Evolutionary conservation across 2,329 filamentous ascomycete species (phyloP).

Genomic region (Teratosphaeriaceae sp.): DNA sequence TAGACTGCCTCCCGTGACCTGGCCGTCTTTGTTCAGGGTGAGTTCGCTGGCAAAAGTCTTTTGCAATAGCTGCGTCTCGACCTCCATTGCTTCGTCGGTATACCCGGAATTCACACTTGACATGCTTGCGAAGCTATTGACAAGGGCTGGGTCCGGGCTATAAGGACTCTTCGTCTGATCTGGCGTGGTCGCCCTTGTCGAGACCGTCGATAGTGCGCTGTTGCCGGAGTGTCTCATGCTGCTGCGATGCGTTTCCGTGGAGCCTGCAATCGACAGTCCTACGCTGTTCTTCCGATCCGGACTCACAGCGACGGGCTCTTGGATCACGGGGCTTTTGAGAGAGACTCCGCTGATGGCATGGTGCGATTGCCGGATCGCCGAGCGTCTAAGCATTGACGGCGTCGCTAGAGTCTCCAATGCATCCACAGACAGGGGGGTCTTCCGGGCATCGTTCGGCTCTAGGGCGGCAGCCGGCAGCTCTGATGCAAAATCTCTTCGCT

Average conservation of each 20-base stretch:
- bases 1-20: slow-evolving; percentile 87
- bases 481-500: slow-evolving; percentile 1
- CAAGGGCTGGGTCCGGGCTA: slow-evolving; percentile 47
- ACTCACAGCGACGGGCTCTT: slow-evolving; percentile 10
- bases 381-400: slow-evolving; percentile 3
- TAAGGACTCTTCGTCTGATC: slow-evolving; percentile 50
- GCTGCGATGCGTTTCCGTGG: slow-evolving; percentile 70
- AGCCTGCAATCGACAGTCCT: slow-evolving; percentile 68
- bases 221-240: slow-evolving; percentile 68
- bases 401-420: slow-evolving; percentile 2
- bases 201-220: slow-evolving; percentile 72
- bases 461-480: background rate
- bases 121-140: slow-evolving; percentile 58
- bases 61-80: slow-evolving; percentile 78
- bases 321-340: slow-evolving; percentile 10
- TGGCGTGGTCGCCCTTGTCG: slow-evolving; percentile 82
- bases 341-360: slow-evolving; percentile 9
- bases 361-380: slow-evolving; percentile 10
- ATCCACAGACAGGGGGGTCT: background rate
- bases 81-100: slow-evolving; percentile 71
- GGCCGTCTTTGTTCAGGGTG: slow-evolving; percentile 87
- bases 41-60: slow-evolving; percentile 89
- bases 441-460: background rate
- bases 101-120: slow-evolving; percentile 56
- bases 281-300: slow-evolving; percentile 56